Evolutionary conservation across 2,329 filamentous ascomycete genomes (phyloP).

Genomic region (Fusarium concolor): DNA sequence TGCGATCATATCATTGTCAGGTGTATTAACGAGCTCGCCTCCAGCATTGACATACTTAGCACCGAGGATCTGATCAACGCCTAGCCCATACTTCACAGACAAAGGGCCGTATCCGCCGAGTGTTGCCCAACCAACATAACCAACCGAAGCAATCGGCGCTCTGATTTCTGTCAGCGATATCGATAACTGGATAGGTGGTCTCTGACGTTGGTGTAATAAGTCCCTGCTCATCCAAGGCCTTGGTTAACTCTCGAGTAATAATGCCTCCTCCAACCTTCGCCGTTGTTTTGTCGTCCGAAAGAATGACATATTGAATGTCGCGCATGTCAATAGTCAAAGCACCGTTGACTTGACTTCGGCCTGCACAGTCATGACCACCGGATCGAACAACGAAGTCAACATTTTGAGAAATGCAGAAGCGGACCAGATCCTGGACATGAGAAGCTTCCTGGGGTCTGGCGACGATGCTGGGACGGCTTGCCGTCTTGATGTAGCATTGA

Average conservation of each 20-base stretch:
- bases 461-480: not conserved
- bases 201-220: not conserved
- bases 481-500: not conserved
- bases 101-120: not conserved
- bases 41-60: not conserved
- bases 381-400: not conserved
- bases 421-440: not conserved
- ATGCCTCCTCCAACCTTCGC: not conserved
- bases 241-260: not conserved
- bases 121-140: not conserved
- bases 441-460: not conserved
- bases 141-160: not conserved
- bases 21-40: not conserved
- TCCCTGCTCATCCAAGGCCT: not conserved
- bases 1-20: not conserved
- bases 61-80: not conserved
- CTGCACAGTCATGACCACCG: not conserved
- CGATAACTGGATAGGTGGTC: not conserved
- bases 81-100: not conserved
- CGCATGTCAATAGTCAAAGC: not conserved
- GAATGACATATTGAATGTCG: not conserved
- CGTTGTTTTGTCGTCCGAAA: not conserved
- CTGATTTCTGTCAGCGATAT: not conserved
- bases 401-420: not conserved
- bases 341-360: not conserved